Evolutionary conservation across 495 filamentous ascomycete species (phyloP).

Genomic region (Podospora pseudopauciseta): DNA sequence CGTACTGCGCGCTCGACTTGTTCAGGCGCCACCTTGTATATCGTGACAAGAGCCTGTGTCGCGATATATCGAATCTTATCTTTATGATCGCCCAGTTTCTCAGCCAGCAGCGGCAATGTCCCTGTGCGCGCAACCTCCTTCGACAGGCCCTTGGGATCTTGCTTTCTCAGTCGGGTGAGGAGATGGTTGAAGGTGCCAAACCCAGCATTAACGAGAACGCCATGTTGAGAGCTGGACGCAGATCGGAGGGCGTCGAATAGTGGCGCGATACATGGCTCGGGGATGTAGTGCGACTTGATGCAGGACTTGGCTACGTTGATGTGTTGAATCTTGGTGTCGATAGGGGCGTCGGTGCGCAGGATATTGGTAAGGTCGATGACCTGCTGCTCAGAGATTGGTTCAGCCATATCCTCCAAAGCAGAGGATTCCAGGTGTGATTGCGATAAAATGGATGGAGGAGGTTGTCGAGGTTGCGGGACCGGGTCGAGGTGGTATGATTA

Average conservation of each 20-base stretch:
- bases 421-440: constrained; percentile 22
- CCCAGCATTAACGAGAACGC: constrained; percentile 63
- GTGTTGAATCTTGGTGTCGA: constrained; percentile 67
- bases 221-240: constrained; percentile 67
- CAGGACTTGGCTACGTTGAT: constrained; percentile 72
- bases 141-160: constrained; percentile 68
- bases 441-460: constrained; percentile 25
- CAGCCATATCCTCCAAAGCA: constrained; percentile 41
- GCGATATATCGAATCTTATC: constrained; percentile 73
- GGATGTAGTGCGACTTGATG: constrained; percentile 85
- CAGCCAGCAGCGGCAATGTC: constrained; percentile 68
- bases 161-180: constrained; percentile 74
- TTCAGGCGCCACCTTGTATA: constrained; percentile 60
- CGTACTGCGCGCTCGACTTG: constrained; percentile 80
- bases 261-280: constrained; percentile 62
- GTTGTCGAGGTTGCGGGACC: not conserved
- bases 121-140: constrained; percentile 54
- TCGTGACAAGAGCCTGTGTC: constrained; percentile 66
- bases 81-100: constrained; percentile 84
- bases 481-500: not conserved
- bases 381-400: constrained; percentile 59
- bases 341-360: constrained; percentile 64
- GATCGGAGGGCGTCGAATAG: constrained; percentile 71
- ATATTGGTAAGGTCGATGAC: constrained; percentile 61
- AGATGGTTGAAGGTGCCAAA: constrained; percentile 85